Evolutionary conservation across 495 filamentous ascomycete genomes (phyloP).

Genomic region (Hypomontagnella submonticulosa): DNA sequence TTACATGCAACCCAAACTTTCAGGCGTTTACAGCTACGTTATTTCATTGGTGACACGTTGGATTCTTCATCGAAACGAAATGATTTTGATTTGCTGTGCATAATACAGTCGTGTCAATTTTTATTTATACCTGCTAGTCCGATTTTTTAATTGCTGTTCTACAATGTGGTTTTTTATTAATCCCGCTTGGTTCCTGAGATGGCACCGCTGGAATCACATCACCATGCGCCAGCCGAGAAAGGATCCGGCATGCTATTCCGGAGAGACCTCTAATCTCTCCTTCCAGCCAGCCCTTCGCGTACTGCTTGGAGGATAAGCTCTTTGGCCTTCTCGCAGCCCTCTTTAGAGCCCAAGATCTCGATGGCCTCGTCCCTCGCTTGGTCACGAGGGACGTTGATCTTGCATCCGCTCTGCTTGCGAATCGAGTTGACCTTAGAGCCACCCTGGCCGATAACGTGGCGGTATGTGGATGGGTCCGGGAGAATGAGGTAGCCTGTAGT

Average conservation of each 20-base stretch:
- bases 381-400: conserved; percentile 88
- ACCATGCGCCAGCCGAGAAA: conserved; percentile 1
- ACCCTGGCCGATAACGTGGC: conserved; percentile 87
- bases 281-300: conserved; percentile 56
- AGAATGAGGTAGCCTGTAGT: conserved; percentile 87
- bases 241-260: neutral
- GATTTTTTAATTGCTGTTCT: conserved; percentile 31
- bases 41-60: no score
- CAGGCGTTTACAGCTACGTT: no score
- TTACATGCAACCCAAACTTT: no score
- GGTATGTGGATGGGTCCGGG: conserved; percentile 88
- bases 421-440: conserved; percentile 93
- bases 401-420: conserved; percentile 89
- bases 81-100: neutral
- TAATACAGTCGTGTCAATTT: conserved; percentile 28
- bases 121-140: conserved; percentile 41
- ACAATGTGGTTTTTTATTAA: conserved; percentile 16
- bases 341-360: conserved; percentile 80
- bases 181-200: neutral
- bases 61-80: no score
- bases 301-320: conserved; percentile 89
- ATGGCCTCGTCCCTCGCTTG: conserved; percentile 84
- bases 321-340: conserved; percentile 87
- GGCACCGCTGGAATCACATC: neutral
- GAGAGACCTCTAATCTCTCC: conserved; percentile 42